Conservation (phyloP, 1,139 yeast species). For the Sugiyamaella castrensis region DNA sequence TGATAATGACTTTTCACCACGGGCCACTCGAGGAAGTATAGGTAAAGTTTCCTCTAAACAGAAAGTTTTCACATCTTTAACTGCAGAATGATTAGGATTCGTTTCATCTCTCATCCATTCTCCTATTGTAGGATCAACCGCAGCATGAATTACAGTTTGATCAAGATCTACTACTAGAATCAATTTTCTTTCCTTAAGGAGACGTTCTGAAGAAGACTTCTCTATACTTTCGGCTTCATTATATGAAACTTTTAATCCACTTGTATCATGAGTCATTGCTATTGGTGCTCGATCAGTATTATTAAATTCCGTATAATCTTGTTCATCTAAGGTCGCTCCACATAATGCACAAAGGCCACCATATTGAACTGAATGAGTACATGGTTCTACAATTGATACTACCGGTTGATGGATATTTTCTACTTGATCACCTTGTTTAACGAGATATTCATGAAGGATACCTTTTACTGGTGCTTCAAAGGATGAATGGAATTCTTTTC, state of each 20-base stretch:
- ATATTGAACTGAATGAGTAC: slow-evolving; percentile 92
- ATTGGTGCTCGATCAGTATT: slow-evolving; percentile 79
- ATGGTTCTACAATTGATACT: slow-evolving; percentile 68
- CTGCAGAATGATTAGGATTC: slow-evolving; percentile 80
- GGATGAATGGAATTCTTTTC: slow-evolving; percentile 43
- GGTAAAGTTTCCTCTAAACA: slow-evolving; percentile 72
- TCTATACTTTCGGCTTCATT: slow-evolving; percentile 88
- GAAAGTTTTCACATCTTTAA: slow-evolving; percentile 77
- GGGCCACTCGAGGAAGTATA: slow-evolving; percentile 44
- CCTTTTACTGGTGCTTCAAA: slow-evolving; percentile 88
- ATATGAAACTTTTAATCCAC: slow-evolving; percentile 78
- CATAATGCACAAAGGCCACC: slow-evolving; percentile 96
- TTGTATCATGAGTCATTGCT: slow-evolving; percentile 84
- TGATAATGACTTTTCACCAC: slow-evolving; percentile 1
- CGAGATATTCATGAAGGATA: slow-evolving; percentile 48
- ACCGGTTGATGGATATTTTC: slow-evolving; percentile 47
- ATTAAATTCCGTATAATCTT: slow-evolving; percentile 72
- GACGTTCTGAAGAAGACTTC: slow-evolving; percentile 57
- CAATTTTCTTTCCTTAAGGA: slow-evolving; percentile 62
- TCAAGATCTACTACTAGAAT: slow-evolving; percentile 94
- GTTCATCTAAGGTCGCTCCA: slow-evolving; percentile 76
- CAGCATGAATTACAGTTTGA: slow-evolving; percentile 96
- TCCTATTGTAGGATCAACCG: slow-evolving; percentile 95
- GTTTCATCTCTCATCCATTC: slow-evolving; percentile 89
- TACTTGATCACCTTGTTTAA: slow-evolving; percentile 60